Percentiles rank a stretch among this genome's conserved stretches.
Conservation (phyloP, 23 red algal genomes). For the Gracilaria vermiculophylla region DNA sequence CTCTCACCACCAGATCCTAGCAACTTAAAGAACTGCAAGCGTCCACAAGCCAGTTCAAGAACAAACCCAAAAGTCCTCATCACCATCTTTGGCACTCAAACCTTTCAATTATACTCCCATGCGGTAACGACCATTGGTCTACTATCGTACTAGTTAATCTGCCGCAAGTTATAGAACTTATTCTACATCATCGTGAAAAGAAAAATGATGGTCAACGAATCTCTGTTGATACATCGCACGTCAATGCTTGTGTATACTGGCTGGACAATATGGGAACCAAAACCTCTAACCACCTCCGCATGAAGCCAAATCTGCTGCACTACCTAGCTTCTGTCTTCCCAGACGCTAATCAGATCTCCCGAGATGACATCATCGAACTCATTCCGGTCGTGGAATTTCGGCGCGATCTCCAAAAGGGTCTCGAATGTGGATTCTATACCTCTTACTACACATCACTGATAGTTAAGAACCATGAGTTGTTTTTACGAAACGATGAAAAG, state of each 20-base stretch:
- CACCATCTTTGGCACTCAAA: background rate
- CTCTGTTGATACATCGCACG: background rate
- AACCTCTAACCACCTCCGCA: background rate
- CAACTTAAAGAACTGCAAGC: background rate
- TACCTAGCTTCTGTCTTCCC: background rate
- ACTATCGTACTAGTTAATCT: background rate
- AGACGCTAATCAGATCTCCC: background rate
- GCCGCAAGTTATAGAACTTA: background rate
- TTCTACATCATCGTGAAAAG: background rate
- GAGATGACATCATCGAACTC: background rate
- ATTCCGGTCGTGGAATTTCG: background rate
- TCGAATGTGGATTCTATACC: background rate
- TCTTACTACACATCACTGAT: background rate
- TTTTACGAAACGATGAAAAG: background rate
- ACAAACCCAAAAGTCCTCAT: background rate
- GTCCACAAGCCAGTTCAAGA: background rate
- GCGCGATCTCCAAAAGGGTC: background rate
- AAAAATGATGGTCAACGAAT: background rate
- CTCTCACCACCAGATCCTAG: background rate
- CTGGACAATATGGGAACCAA: background rate
- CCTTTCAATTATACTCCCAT: background rate
- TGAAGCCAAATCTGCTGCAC: background rate
- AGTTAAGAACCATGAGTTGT: background rate
- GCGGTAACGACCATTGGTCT: background rate
- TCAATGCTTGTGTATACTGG: background rate